phyloP scores from a whole-genome alignment of 306 rosid genomes.

The Glycine latifolia region DNA sequence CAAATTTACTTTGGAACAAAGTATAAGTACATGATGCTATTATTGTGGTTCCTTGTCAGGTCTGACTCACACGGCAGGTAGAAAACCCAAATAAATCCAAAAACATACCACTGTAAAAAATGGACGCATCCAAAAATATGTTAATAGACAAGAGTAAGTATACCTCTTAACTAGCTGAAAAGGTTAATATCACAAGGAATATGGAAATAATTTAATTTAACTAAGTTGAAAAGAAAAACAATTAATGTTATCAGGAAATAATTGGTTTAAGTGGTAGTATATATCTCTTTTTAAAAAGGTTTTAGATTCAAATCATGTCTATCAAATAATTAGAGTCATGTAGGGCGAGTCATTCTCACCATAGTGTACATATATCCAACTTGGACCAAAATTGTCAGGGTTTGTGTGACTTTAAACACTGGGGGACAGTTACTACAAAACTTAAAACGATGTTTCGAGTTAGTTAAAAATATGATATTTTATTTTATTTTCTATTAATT shows the following conservation, averaged over 20 bases:
- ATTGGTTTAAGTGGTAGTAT: too few species aligned
- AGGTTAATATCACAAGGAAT: neutral
- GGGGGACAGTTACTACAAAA: neutral
- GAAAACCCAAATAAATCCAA: neutral
- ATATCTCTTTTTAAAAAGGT: too few species aligned
- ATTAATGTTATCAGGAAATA: too few species aligned
- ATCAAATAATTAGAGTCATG: neutral
- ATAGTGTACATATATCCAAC: too few species aligned
- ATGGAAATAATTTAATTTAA: neutral
- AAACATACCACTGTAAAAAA: neutral
- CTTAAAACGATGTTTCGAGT: too few species aligned
- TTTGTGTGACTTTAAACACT: neutral
- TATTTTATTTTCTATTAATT: too few species aligned
- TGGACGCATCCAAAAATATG: neutral
- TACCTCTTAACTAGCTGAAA: neutral
- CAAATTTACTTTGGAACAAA: constrained; percentile 15
- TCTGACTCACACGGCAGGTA: constrained; percentile 18
- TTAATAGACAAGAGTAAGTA: neutral
- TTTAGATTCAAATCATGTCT: too few species aligned
- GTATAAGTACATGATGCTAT: constrained; percentile 16
- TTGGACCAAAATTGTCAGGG: neutral
- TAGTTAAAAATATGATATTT: too few species aligned
- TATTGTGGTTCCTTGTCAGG: constrained; percentile 24
- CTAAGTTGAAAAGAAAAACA: too few species aligned
- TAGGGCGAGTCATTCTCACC: neutral